Evolutionary conservation across 176 grass and related monocot species (phyloP).

Genomic region (Cocos nucifera): DNA sequence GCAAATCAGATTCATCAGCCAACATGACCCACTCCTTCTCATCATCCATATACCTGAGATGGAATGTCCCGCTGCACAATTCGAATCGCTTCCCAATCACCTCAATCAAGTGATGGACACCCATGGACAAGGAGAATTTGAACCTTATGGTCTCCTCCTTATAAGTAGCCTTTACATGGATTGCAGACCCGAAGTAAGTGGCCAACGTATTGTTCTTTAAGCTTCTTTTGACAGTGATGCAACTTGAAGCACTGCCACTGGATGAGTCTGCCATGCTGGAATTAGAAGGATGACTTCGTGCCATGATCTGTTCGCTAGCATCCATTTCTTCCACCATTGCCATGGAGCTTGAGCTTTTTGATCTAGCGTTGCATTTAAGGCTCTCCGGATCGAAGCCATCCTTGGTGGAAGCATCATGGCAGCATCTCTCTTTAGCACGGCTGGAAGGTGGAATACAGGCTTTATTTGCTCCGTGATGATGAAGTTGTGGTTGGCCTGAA

Average conservation of each 20-base stretch:
- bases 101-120: conserved; percentile 22
- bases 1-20: conserved; percentile 31
- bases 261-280: conserved; percentile 37
- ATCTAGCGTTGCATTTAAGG: background rate
- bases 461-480: conserved; percentile 14
- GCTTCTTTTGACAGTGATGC: conserved; percentile 19
- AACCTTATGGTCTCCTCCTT: conserved; percentile 38
- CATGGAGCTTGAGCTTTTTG: background rate
- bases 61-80: conserved; percentile 23
- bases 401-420: background rate
- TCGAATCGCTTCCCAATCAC: conserved; percentile 42
- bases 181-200: background rate
- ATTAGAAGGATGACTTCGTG: conserved; percentile 15
- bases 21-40: conserved; percentile 53
- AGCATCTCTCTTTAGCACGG: background rate
- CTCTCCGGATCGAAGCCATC: background rate
- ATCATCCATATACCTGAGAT: conserved; percentile 49
- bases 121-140: conserved; percentile 29
- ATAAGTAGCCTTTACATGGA: conserved; percentile 44
- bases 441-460: conserved; percentile 11
- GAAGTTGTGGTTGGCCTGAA: background rate
- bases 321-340: background rate
- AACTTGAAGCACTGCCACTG: conserved; percentile 28
- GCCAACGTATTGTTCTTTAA: background rate
- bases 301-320: background rate